Base-by-base conservation (phyloP, 768 basidiomycete species). In the Dioszegia hungarica region DNA sequence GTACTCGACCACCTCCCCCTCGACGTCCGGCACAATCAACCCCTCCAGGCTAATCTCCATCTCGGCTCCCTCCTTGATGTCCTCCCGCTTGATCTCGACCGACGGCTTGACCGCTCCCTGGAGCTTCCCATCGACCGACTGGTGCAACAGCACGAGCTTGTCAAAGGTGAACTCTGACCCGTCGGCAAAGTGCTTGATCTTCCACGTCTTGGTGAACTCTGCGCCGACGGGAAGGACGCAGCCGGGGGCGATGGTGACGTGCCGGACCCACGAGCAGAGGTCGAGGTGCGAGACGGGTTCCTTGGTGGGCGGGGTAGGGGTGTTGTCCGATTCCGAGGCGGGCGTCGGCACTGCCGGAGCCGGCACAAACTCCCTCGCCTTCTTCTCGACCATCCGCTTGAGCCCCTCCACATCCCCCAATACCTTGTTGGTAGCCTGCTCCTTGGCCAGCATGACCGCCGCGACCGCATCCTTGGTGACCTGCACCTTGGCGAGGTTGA, bases 161-260 rank as follows among this genome's bases (percentile, higher is more conserved):
- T 63, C 64, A 43, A 71, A 73, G 22, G 56, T 44, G 47, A 54
- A 67, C 40, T 72, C 66, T 31, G 68, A 61, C 8, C 74, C 73
- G 41, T 67, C 63, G 6, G 75, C 75, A 28, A 62, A 62, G 60
- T 76, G 72, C 57, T 62, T 63, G 15, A 77, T 43, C 28, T 60
- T 61, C 77, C 77, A 78, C 17, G 73, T 66, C 59, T 78, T 78
- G 65, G 62, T 63, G 64, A 78, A 76, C 41, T 65, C 66, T 25
- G 71, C 64, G 12, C 73, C 73, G 31, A 68, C 65, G 17, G 75
- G 73, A 6, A 78, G 56, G 27, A 64, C 49, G 25, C 64, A 64
- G 4, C 71, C 68, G 54, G 75, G 70, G 9, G 59, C 61, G 40
- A 78, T 70, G 29, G 76, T 77, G 34, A 72, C 40, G 59, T 75